These are phyloP conservation scores for Tolypocladium inflatum DNA, from an alignment of 2,329 filamentous ascomycete species.

Conservation along the genomic window DNA sequence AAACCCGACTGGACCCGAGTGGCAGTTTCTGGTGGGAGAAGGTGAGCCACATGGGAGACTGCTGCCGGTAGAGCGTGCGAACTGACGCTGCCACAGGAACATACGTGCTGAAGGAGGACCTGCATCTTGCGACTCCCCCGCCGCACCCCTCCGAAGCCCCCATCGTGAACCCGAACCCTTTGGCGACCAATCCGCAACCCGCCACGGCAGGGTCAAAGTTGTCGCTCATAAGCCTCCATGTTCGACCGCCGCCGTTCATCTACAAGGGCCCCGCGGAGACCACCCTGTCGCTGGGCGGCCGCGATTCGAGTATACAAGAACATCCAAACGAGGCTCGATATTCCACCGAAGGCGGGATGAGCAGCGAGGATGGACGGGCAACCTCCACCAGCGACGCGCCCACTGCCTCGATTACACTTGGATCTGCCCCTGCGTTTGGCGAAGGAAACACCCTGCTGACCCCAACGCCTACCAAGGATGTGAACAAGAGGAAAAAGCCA, in stretches of 20 bases:
- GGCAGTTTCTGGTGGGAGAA: conserved; percentile 89
- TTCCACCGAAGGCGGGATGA: conserved; percentile 50
- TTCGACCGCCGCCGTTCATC: conserved; percentile 45
- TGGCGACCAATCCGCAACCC: conserved; percentile 77
- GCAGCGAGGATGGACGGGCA: conserved; percentile 45
- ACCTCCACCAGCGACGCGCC: conserved; percentile 43
- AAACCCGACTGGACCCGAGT: conserved; percentile 72
- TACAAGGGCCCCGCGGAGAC: conserved; percentile 45
- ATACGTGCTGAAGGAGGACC: conserved; percentile 82
- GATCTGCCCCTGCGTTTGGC: conserved; percentile 63
- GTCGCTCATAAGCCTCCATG: conserved; percentile 64
- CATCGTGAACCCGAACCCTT: conserved; percentile 77
- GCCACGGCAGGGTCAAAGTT: conserved; percentile 78
- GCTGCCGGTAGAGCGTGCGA: not conserved
- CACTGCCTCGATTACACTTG: conserved; percentile 28
- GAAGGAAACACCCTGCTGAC: conserved; percentile 72
- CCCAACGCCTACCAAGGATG: conserved; percentile 55
- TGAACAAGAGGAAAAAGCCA: conserved; percentile 77
- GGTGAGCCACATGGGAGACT: conserved; percentile 39
- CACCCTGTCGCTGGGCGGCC: conserved; percentile 33
- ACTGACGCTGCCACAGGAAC: conserved; percentile 50
- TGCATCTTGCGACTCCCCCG: conserved; percentile 86
- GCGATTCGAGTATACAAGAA: conserved; percentile 47
- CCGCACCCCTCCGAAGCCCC: conserved; percentile 92
- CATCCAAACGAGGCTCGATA: conserved; percentile 49